Percentiles rank a stretch among this genome's conserved stretches.
phyloP scores from a whole-genome alignment of 1,284 basidiomycete species.

The Leccinum pachyderme region DNA sequence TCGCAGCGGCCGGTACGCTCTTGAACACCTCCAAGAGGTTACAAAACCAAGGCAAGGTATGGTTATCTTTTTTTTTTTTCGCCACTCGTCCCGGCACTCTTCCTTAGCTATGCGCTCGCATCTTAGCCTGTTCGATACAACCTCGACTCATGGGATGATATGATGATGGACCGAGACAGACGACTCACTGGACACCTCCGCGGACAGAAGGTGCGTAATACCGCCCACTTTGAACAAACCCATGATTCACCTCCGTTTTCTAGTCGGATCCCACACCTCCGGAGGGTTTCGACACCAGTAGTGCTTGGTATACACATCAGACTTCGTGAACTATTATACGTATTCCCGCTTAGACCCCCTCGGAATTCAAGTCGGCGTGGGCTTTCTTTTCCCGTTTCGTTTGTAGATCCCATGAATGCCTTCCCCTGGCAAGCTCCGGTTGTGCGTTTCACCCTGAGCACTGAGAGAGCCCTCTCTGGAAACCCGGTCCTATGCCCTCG shows the following conservation, averaged over 20 bases:
- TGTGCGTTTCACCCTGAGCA: not conserved
- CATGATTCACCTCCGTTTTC: not conserved
- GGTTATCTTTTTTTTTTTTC: slow-evolving; percentile 15
- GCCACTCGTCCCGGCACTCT: not conserved
- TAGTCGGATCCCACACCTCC: slow-evolving; percentile 76
- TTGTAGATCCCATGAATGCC: slow-evolving; percentile 1
- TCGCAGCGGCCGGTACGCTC: slow-evolving; percentile 84
- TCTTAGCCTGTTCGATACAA: slow-evolving; percentile 78
- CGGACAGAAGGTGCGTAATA: slow-evolving; percentile 67
- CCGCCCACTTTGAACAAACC: no score
- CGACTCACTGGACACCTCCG: slow-evolving; percentile 85
- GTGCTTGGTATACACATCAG: slow-evolving; percentile 72
- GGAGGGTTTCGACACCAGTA: slow-evolving; percentile 73
- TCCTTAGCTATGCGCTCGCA: slow-evolving; percentile 1
- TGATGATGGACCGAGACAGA: slow-evolving; percentile 92
- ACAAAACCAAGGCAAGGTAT: slow-evolving; percentile 89
- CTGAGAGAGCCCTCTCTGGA: not conserved
- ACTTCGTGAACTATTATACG: slow-evolving; percentile 24
- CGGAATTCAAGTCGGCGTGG: not conserved
- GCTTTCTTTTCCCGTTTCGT: not conserved
- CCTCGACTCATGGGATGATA: slow-evolving; percentile 86
- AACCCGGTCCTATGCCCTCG: not conserved
- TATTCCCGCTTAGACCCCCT: slow-evolving; percentile 16
- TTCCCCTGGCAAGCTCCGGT: not conserved
- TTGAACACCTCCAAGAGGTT: slow-evolving; percentile 73